Conservation (phyloP, 2,329 filamentous ascomycete genomes). For the Clonostachys sp. region DNA sequence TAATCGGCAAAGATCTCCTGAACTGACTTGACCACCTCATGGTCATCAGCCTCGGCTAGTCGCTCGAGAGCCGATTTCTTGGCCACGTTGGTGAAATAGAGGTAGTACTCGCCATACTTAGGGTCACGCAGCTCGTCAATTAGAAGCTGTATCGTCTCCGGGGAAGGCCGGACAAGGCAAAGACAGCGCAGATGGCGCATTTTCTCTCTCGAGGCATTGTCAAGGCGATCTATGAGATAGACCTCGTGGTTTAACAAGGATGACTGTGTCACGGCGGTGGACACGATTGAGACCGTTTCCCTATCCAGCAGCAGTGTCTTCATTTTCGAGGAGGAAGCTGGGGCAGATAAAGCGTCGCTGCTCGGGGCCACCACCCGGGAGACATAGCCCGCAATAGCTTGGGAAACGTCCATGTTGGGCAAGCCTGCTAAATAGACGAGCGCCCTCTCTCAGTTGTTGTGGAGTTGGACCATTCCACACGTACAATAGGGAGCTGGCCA, state of each 20-base stretch:
- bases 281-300: slow-evolving; percentile 91
- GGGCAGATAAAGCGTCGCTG: slow-evolving; percentile 52
- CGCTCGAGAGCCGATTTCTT: slow-evolving; percentile 95
- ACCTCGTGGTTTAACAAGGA: slow-evolving; percentile 93
- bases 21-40: slow-evolving; percentile 90
- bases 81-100: slow-evolving; percentile 96
- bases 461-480: no score
- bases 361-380: slow-evolving; percentile 79
- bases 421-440: neutral
- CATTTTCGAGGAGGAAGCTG: slow-evolving; percentile 75
- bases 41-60: slow-evolving; percentile 91
- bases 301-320: slow-evolving; percentile 92
- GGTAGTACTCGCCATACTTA: slow-evolving; percentile 94
- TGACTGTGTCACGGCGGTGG: slow-evolving; percentile 93
- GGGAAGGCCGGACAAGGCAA: slow-evolving; percentile 87
- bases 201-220: slow-evolving; percentile 87
- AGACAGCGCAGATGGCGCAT: slow-evolving; percentile 96
- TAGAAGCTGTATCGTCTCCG: slow-evolving; percentile 86
- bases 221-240: slow-evolving; percentile 93
- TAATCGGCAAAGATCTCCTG: slow-evolving; percentile 98
- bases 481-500: no score
- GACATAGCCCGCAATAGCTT: slow-evolving; percentile 91
- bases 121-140: slow-evolving; percentile 95
- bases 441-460: neutral
- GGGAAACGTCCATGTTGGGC: slow-evolving; percentile 81